A percentile compares a stretch with the other conserved stretches of the same genome.
Evolutionary conservation across 225 moss, liverwort and hornwort species (phyloP).

Genomic region (Thuidium tamariscinum): DNA sequence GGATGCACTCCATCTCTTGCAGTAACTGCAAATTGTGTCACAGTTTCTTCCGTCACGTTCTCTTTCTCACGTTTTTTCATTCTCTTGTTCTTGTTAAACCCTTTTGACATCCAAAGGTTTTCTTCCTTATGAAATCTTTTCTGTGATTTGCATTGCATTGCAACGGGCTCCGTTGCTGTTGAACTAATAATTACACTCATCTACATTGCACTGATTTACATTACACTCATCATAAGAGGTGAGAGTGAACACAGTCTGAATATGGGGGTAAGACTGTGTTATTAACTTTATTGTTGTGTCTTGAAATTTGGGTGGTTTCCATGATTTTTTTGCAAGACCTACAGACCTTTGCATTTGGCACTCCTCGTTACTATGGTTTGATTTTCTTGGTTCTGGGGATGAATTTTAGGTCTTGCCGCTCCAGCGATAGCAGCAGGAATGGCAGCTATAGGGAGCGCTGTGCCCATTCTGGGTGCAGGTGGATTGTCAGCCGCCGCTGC

Average conservation of each 20-base stretch:
- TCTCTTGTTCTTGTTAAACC: too few species aligned
- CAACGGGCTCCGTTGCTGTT: background rate
- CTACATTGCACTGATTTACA: too few species aligned
- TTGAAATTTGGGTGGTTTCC: background rate
- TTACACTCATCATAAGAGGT: background rate
- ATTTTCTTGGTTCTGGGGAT: background rate
- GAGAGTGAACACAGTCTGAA: background rate
- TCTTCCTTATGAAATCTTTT: background rate
- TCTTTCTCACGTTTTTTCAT: background rate
- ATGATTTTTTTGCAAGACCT: background rate
- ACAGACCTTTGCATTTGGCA: background rate
- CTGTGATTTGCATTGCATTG: background rate
- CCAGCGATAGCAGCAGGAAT: slow-evolving; percentile 96
- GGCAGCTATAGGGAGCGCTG: slow-evolving; percentile 60
- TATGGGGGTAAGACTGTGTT: background rate
- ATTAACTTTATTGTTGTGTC: background rate
- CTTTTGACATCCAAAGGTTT: background rate
- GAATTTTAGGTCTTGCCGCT: slow-evolving; percentile 76
- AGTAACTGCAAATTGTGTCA: background rate
- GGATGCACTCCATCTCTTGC: background rate
- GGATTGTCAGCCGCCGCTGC: slow-evolving; percentile 75
- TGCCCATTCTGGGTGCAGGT: slow-evolving; percentile 66
- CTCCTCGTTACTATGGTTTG: background rate
- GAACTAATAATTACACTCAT: background rate
- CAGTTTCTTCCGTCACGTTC: background rate